Base-by-base conservation (phyloP, 208 protist genomes). In the Novymonas esmeraldas region DNA sequence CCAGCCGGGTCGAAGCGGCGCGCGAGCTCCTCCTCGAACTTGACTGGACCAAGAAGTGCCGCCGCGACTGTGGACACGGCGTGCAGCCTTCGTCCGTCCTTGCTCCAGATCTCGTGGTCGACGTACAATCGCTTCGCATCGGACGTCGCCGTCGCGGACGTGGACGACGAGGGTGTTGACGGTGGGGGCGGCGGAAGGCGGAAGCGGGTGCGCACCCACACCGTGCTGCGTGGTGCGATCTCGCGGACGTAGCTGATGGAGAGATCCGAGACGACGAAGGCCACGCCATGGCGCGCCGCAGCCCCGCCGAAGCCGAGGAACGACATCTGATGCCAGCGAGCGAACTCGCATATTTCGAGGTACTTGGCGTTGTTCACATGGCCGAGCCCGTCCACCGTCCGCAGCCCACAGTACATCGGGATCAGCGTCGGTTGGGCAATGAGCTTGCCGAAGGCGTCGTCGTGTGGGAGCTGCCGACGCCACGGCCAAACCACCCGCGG, bases 281-380 rank as follows among this genome's bases (percentile, higher is more conserved):
- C 57, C 52, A 71, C 14, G 45, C 55, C 66, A 14, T n/a, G 24
- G 46, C 68, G 59, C 13, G 18, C 11, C 33, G 73, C 57, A 1
- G 26, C 22, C 2, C 10, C 3, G 5, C 16, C 59, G 0, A 81
- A 14, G 7, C 82, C 73, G 0, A 67, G 45, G 42, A 83, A 80
- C 2, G 58, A 54, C 3, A 71, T 28, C 42, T 73, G 51, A 51
- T 86, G 76, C 81, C 81, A 86, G 39, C 85, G 78, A 24, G 62
- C 82, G 48, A 83, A 81, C 70, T 91, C 85, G 58, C 70, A 64
- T 33, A 91, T 72, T 49, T 88, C 85, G n/a, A 91, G 73, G 55
- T 91, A 91, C 67, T 74, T 80, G 50, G 81, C 38, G 72, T 91
- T 88, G 73, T 91, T 91, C 28, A 91, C 75, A 57, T 91, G 85